phyloP scores from a whole-genome alignment of 1,284 basidiomycete genomes.

The Tausonia pullulans region DNA sequence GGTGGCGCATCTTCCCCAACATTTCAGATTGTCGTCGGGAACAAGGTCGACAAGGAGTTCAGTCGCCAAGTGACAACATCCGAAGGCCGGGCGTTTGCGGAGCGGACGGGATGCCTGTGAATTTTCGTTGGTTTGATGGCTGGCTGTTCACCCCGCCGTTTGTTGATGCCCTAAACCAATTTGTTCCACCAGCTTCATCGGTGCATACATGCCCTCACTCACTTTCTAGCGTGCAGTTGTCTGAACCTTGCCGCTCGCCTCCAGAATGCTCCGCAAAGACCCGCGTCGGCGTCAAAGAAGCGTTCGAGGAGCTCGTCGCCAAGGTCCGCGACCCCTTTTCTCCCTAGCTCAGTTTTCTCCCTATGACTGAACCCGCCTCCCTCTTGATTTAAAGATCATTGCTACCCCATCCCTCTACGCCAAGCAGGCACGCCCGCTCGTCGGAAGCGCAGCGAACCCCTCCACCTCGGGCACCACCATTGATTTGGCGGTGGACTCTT shows the following conservation, averaged over 20 bases:
- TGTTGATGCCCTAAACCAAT: slow-evolving; percentile 29
- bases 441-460: too few species aligned
- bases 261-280: slow-evolving; percentile 63
- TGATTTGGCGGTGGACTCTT: too few species aligned
- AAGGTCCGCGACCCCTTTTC: slow-evolving; percentile 34
- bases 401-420: slow-evolving; percentile 33
- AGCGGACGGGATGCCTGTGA: slow-evolving; percentile 69
- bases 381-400: slow-evolving; percentile 29
- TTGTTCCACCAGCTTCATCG: slow-evolving; percentile 9
- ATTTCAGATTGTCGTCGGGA: slow-evolving; percentile 52
- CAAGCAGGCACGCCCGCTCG: neutral
- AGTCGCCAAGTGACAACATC: slow-evolving; percentile 70
- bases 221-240: too few species aligned
- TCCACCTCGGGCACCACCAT: too few species aligned
- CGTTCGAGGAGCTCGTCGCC: slow-evolving; percentile 69
- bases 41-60: slow-evolving; percentile 79
- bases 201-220: neutral
- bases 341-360: slow-evolving; percentile 6
- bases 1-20: too few species aligned
- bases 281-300: slow-evolving; percentile 61
- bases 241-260: neutral
- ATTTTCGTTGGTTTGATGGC: slow-evolving; percentile 29
- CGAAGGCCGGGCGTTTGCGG: slow-evolving; percentile 73
- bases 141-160: slow-evolving; percentile 39
- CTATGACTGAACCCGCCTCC: neutral